Evolutionary conservation across 768 basidiomycete species (phyloP).

Genomic region (Lentinula aciculospora): DNA sequence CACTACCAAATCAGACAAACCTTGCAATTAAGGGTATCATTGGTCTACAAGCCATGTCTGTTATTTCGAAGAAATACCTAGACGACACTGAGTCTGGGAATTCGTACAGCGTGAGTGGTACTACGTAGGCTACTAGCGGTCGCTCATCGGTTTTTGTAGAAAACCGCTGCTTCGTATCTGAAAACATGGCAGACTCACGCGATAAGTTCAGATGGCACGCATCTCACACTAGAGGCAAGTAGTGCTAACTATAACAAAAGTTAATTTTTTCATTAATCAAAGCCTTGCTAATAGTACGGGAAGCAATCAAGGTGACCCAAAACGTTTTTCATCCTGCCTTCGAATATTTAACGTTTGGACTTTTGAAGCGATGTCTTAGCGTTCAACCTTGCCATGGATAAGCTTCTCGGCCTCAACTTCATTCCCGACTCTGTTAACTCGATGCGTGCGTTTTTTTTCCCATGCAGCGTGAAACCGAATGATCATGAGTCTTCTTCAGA

Average conservation of each 20-base stretch:
- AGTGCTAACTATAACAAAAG: too few relatives aligned
- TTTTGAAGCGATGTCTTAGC: constrained; percentile 29
- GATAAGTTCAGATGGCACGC: background rate
- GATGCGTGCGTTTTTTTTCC: background rate
- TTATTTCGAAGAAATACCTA: constrained; percentile 31
- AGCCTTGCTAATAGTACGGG: background rate
- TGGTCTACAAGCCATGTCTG: constrained; percentile 48
- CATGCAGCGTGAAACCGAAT: background rate
- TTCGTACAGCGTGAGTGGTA: constrained; percentile 19
- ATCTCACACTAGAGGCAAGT: constrained; percentile 3
- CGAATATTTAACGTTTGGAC: too few relatives aligned
- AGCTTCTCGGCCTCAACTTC: constrained; percentile 32
- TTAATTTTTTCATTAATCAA: too few relatives aligned
- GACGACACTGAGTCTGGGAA: constrained; percentile 18
- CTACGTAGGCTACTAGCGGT: background rate
- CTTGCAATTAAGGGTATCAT: constrained; percentile 58
- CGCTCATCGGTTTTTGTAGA: constrained; percentile 17
- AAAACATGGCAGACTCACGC: constrained; percentile 1
- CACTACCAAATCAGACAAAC: constrained; percentile 40
- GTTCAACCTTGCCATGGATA: constrained; percentile 50
- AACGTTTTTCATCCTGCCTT: background rate
- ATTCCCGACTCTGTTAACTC: constrained; percentile 20
- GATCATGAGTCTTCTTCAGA: background rate
- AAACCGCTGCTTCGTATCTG: constrained; percentile 32
- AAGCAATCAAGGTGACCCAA: background rate